Conservation (phyloP, 768 basidiomycete species). For the Collybia sp. region DNA sequence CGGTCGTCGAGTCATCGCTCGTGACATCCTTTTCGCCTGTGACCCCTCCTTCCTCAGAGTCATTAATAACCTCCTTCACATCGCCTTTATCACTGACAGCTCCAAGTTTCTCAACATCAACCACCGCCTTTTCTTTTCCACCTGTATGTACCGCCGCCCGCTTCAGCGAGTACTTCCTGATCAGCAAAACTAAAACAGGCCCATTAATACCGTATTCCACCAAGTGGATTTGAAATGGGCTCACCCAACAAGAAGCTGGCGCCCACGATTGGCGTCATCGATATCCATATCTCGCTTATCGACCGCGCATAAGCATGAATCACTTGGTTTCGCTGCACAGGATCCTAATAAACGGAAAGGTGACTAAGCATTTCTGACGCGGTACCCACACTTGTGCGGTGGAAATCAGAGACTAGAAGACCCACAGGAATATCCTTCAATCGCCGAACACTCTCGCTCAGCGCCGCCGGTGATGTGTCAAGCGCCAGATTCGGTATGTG, state of each 20-base stretch:
- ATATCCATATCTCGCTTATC: constrained; percentile 62
- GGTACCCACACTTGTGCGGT: neutral
- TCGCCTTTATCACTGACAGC: constrained; percentile 3
- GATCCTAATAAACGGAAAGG: constrained; percentile 33
- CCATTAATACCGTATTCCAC: neutral
- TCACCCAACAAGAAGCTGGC: constrained; percentile 47
- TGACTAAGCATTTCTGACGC: neutral
- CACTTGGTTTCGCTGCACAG: constrained; percentile 38
- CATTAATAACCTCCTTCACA: constrained; percentile 7
- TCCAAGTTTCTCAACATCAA: constrained; percentile 17
- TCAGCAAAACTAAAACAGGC: constrained; percentile 38
- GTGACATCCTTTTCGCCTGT: constrained; percentile 15
- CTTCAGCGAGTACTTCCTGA: constrained; percentile 57
- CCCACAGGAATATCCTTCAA: constrained; percentile 42
- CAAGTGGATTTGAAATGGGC: constrained; percentile 11
- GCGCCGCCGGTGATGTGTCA: constrained; percentile 34
- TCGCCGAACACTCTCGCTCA: constrained; percentile 40
- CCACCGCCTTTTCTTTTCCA: constrained; percentile 20
- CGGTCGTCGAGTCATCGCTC: constrained; percentile 9
- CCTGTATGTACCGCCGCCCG: constrained; percentile 40
- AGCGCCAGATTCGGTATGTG: constrained; percentile 31
- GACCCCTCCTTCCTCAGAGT: constrained; percentile 20
- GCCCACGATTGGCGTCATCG: constrained; percentile 53
- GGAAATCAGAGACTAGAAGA: constrained; percentile 1
- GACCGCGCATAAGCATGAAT: constrained; percentile 61